These are phyloP conservation scores for Talaromyces verruculosus DNA, from an alignment of 2,329 filamentous ascomycete species.

Conservation along the genomic window DNA sequence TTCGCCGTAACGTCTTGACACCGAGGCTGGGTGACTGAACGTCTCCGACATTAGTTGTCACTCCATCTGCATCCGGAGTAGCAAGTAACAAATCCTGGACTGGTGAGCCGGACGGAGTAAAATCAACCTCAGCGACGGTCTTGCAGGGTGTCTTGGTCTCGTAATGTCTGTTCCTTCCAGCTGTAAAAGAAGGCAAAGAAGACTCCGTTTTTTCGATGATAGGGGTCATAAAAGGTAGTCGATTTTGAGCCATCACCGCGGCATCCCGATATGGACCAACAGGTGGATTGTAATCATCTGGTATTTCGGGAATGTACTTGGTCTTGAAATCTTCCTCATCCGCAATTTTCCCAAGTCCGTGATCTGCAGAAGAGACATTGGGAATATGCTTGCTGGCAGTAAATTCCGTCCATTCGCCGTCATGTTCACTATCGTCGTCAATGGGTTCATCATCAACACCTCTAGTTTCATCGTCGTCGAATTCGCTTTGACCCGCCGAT, in stretches of 20 bases:
- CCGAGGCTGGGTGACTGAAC: slow-evolving; percentile 37
- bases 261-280: slow-evolving; percentile 79
- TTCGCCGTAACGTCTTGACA: slow-evolving; percentile 38
- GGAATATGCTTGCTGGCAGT: slow-evolving; percentile 71
- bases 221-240: slow-evolving; percentile 96
- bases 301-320: slow-evolving; percentile 63
- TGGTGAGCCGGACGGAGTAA: slow-evolving; percentile 33
- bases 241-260: slow-evolving; percentile 77
- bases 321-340: slow-evolving; percentile 46
- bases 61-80: slow-evolving; percentile 60
- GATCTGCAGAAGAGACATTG: slow-evolving; percentile 28
- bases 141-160: slow-evolving; percentile 77
- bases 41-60: slow-evolving; percentile 48
- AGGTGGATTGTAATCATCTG: slow-evolving; percentile 81
- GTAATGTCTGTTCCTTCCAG: slow-evolving; percentile 57
- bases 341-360: slow-evolving; percentile 32
- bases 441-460: slow-evolving; percentile 42
- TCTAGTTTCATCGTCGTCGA: slow-evolving; percentile 58
- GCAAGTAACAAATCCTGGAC: slow-evolving; percentile 56
- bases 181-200: slow-evolving; percentile 66
- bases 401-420: slow-evolving; percentile 86
- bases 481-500: slow-evolving; percentile 63
- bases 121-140: slow-evolving; percentile 32
- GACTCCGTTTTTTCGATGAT: slow-evolving; percentile 95
- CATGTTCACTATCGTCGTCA: slow-evolving; percentile 38